Evolutionary conservation across 1,284 basidiomycete genomes (phyloP).

Genomic region (Trichosporon sp.): DNA sequence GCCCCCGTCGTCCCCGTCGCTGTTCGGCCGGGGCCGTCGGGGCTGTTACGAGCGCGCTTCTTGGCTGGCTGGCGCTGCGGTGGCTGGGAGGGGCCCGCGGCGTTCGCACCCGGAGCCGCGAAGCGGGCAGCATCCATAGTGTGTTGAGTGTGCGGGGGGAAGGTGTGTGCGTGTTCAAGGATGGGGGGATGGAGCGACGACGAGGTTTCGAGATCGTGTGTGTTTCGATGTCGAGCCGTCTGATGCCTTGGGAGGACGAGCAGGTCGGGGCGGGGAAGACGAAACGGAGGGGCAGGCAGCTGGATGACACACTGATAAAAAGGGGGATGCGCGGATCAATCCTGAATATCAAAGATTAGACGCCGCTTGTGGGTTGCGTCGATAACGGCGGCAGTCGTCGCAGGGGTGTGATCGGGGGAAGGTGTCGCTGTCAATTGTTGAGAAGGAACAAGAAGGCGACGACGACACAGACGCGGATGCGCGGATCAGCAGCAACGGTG

Average conservation of each 20-base stretch:
- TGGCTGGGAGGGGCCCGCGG: slow-evolving; percentile 22
- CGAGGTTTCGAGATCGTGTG: neutral
- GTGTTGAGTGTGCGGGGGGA: neutral
- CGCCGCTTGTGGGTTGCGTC: neutral
- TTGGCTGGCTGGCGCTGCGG: neutral
- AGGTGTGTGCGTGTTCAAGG: neutral
- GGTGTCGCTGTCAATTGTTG: neutral
- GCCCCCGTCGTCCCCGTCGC: slow-evolving; percentile 16
- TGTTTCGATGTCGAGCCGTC: too few relatives aligned
- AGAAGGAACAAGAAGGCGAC: neutral
- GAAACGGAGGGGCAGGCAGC: too few relatives aligned
- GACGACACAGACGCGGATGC: too few relatives aligned
- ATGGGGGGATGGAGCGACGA: neutral
- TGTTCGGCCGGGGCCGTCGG: slow-evolving; percentile 2
- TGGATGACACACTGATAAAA: slow-evolving; percentile 1
- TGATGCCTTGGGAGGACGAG: too few relatives aligned
- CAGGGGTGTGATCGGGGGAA: neutral
- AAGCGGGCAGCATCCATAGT: slow-evolving; percentile 19
- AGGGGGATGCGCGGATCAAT: neutral
- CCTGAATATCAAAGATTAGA: slow-evolving; percentile 21
- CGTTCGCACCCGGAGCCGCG: slow-evolving; percentile 12
- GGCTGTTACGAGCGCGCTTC: slow-evolving; percentile 17
- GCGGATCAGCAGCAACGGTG: neutral
- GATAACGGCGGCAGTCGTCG: neutral
- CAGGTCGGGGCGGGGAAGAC: neutral